Evolutionary conservation across 805 yeast species (phyloP).

Genomic region (Wickerhamomyces hampshirensis): DNA sequence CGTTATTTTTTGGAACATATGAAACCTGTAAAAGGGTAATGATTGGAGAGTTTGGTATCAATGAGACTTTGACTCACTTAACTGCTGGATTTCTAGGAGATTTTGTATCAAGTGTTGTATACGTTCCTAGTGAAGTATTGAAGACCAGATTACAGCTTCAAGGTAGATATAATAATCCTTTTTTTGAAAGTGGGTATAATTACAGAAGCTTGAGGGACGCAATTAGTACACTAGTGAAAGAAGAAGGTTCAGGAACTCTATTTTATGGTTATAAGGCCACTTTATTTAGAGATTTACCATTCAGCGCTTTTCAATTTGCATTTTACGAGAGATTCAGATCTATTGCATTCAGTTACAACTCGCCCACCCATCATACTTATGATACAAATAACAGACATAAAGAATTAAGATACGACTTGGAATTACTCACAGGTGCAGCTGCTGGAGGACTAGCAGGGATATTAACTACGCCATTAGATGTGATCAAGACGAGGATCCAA

Average conservation of each 20-base stretch:
- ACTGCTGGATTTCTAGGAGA: slow-evolving; percentile 93
- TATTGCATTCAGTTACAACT: slow-evolving; percentile 42
- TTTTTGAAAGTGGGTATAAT: slow-evolving; percentile 80
- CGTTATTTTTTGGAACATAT: slow-evolving; percentile 89
- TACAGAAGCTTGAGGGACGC: slow-evolving; percentile 77
- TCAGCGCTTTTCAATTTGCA: slow-evolving; percentile 93
- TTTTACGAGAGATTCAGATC: slow-evolving; percentile 83
- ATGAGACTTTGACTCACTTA: slow-evolving; percentile 77
- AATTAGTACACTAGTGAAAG: slow-evolving; percentile 49
- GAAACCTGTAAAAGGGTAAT: slow-evolving; percentile 72
- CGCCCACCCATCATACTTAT: slow-evolving; percentile 26
- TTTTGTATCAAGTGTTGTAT: slow-evolving; percentile 77
- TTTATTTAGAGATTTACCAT: slow-evolving; percentile 85
- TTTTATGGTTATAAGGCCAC: slow-evolving; percentile 95
- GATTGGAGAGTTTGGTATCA: slow-evolving; percentile 56
- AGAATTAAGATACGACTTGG: slow-evolving; percentile 54
- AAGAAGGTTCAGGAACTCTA: slow-evolving; percentile 73
- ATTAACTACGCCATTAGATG: slow-evolving; percentile 88
- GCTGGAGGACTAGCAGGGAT: slow-evolving; percentile 94
- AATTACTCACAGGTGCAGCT: slow-evolving; percentile 84
- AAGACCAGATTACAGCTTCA: slow-evolving; percentile 92
- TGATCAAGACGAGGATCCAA: slow-evolving; percentile 87
- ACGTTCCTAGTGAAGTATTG: slow-evolving; percentile 93
- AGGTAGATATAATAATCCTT: slow-evolving; percentile 77
- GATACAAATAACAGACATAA: slow-evolving; percentile 28